Conservation (phyloP, 2,329 filamentous ascomycete species). For the Amylocarpus encephaloides region DNA sequence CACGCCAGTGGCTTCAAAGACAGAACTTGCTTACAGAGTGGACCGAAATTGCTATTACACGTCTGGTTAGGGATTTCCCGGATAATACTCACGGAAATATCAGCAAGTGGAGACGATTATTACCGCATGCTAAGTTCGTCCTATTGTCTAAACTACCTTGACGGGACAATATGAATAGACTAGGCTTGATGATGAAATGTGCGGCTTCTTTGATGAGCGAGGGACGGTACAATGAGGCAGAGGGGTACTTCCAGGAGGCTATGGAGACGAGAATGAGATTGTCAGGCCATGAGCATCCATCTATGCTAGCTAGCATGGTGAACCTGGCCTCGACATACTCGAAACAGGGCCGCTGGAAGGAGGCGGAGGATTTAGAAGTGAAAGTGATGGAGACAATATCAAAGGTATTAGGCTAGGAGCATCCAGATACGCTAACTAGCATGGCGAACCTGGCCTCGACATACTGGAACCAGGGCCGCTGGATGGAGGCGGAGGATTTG, state of each 20-base stretch:
- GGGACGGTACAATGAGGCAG: constrained; percentile 9
- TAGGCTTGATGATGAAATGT: constrained; percentile 4
- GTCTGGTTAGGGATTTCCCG: constrained; percentile 11
- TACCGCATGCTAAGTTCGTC: constrained; percentile 10
- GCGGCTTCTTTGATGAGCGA: not conserved
- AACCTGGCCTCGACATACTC: too few relatives aligned
- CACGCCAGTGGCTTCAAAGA: constrained; percentile 15
- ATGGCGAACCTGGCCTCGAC: too few relatives aligned
- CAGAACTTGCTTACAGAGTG: constrained; percentile 6
- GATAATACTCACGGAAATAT: constrained; percentile 9
- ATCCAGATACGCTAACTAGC: too few relatives aligned
- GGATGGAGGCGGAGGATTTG: constrained; percentile 2
- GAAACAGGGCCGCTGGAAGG: too few relatives aligned
- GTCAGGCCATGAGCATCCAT: too few relatives aligned
- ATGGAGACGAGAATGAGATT: too few relatives aligned
- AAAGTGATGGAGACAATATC: too few relatives aligned
- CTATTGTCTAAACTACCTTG: not conserved
- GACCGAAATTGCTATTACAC: constrained; percentile 6
- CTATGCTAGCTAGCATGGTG: too few relatives aligned
- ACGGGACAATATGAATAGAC: not conserved
- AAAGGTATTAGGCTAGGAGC: too few relatives aligned
- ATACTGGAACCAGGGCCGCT: too few relatives aligned
- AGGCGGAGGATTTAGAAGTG: not conserved
- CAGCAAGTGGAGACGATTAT: constrained; percentile 11
- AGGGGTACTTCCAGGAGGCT: too few relatives aligned